Base-by-base conservation (phyloP, 2,329 filamentous ascomycete genomes). In the Gnomoniopsis sp. region DNA sequence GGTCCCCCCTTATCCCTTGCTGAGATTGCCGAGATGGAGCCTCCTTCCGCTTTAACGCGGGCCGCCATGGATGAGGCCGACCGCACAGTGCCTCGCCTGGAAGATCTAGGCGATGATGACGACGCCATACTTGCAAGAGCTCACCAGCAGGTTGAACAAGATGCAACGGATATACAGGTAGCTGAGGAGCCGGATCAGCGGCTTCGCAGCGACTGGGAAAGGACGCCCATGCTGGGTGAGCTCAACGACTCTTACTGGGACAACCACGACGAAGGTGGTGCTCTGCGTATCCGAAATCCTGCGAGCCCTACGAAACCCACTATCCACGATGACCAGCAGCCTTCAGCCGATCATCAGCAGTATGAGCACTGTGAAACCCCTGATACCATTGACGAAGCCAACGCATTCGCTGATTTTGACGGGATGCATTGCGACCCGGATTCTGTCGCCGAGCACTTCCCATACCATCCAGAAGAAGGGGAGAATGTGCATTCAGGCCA, bases 391-490 rank as follows among this genome's bases (percentile, higher is more conserved):
- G 85, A 88, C 34, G 85, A 89, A 68, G 84, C 84, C 62, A 74
- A 81, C 43, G 83, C 89, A 3, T 95, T 93, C 75, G 82, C 85
- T 46, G 89, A 93, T 69, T 95, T 95, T 68, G 90, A 95, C 69
- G 90, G 90, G 41, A 87, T 88, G 15, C 89, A 93, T 68, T 91
- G 86, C 69, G 81, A 84, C 30, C 82, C 87, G 3, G 80, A 85
- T 7, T 65, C 61, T 1, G 57, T 62, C 38, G 64, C 62, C 49
- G 61, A 60, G 34, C 59, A 65, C 22, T 63, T 69, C 46, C 62
- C 66, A 10, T 49, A 48, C 10, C 58, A 53, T 19, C 55, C 50
- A 44, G 48, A 61, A 23, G 54, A 61, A 15, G 43, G 53, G 49
- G 19, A 61, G 65, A 55, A 62, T 69, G 48, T 59, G 46, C 61